These are phyloP conservation scores for Geotrichum histeridarum DNA, from an alignment of 1,139 yeast genomes.

Conservation along the genomic window DNA sequence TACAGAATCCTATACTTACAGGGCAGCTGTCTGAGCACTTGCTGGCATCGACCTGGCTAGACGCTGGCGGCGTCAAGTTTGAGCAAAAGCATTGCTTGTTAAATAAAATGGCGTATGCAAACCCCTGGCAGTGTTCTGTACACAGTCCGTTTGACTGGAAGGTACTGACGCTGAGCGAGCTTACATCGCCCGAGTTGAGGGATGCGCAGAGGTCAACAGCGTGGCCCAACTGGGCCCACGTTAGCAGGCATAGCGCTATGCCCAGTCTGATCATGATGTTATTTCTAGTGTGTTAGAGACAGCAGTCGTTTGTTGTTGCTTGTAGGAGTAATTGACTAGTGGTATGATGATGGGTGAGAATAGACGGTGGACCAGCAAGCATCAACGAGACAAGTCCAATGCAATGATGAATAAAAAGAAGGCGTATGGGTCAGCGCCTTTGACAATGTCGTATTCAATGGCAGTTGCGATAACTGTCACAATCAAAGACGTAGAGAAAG, in stretches of 20 bases:
- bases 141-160: conserved; percentile 57
- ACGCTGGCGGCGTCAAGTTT: conserved; percentile 44
- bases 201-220: conserved; percentile 43
- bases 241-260: background rate
- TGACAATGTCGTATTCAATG: too few relatives aligned
- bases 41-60: conserved; percentile 27
- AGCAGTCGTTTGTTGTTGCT: background rate
- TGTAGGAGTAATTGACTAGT: background rate
- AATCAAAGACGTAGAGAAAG: too few relatives aligned
- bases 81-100: conserved; percentile 58
- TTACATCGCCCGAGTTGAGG: conserved; percentile 41
- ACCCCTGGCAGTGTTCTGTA: conserved; percentile 47
- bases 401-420: background rate
- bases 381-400: background rate
- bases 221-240: background rate
- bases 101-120: conserved; percentile 53
- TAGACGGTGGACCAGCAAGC: background rate
- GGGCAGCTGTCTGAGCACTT: conserved; percentile 52
- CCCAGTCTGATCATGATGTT: background rate
- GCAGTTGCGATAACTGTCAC: too few relatives aligned
- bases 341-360: background rate
- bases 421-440: too few relatives aligned
- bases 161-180: conserved; percentile 28
- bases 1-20: conserved; percentile 1
- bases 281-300: background rate